Conservation (phyloP, 1,284 basidiomycete species). For the Hypsizygus ulmarius region DNA sequence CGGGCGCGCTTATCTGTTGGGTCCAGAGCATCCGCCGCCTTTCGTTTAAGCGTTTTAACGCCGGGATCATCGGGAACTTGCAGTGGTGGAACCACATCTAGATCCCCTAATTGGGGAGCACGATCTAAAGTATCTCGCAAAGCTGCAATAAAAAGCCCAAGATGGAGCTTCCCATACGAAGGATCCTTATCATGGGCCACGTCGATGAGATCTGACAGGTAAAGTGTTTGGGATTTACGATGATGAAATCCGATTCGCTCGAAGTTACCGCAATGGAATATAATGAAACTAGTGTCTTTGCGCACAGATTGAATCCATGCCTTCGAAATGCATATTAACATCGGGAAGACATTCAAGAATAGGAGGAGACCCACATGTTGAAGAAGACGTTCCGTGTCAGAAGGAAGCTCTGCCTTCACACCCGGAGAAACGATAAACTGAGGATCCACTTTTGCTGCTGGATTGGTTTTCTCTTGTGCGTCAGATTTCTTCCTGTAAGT, state of each 20-base stretch:
- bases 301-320: constrained; percentile 18
- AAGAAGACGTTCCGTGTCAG: too few relatives aligned
- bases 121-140: constrained; percentile 22
- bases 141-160: constrained; percentile 22
- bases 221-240: constrained; percentile 21
- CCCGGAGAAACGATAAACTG: too few relatives aligned
- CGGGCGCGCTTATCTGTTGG: constrained; percentile 8
- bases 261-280: constrained; percentile 21
- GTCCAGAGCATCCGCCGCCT: too few relatives aligned
- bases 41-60: constrained; percentile 3
- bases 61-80: too few relatives aligned
- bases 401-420: too few relatives aligned
- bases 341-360: too few relatives aligned
- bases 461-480: too few relatives aligned
- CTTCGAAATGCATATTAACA: constrained; percentile 5
- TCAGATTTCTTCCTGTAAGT: too few relatives aligned
- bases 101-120: not conserved
- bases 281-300: constrained; percentile 17
- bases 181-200: constrained; percentile 12
- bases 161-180: constrained; percentile 21
- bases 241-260: constrained; percentile 25
- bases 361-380: too few relatives aligned
- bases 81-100: not conserved
- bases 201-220: constrained; percentile 22
- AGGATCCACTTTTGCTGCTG: too few relatives aligned